Evolutionary conservation across 2,329 filamentous ascomycete species (phyloP), one percentile per base, ranked within the genome.

Genomic region (Lojkania enalia): DNA sequence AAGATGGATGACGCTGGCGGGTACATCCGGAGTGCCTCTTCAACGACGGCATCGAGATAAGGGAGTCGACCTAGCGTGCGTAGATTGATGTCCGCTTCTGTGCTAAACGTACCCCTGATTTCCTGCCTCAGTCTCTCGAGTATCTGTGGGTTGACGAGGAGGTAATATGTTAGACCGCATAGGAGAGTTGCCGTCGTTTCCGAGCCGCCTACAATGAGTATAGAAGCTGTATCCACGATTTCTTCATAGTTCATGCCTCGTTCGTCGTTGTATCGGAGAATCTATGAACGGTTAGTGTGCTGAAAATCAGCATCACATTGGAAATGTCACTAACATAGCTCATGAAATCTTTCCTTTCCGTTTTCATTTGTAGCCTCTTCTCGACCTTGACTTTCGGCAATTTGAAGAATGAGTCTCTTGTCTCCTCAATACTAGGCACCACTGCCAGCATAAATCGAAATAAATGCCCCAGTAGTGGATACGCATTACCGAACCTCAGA

Each of bases 1-100:
- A 15, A 60, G 57, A 27, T 35, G n/a, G 27, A 21, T 6, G 35
- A 20, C 5, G 18, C 36, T 12, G 67, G 66, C 1, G 69, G 67
- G 20, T 66, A 71, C 12, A 71, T 37, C 6, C 69, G 60, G 16
- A 70, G 45, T 2, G 50, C 54, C 42, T 72, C 70, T 20, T 67
- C 55, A 2, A 72, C 45, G 11, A 58, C 57, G 4, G 64, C 66
- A 25, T 57, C 50, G n/a, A 70, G 21, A 37, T 63, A 71, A 39
- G 43, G 14, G 69, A 49, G 5, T 13, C 20, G 23, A 4, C 11
- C 32, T 7, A 41, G 19, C 5, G 38, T 41, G 5, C 18, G 38
- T 18, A 41, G 27, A 7, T 32, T 23, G 13, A 41, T 41, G 13
- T 41, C 38, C 5, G 5, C 27, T 4, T 20, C 23, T 20, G 38